Evolutionary conservation across 345 rosid species (phyloP).

Genomic region (Triadica sebifera): DNA sequence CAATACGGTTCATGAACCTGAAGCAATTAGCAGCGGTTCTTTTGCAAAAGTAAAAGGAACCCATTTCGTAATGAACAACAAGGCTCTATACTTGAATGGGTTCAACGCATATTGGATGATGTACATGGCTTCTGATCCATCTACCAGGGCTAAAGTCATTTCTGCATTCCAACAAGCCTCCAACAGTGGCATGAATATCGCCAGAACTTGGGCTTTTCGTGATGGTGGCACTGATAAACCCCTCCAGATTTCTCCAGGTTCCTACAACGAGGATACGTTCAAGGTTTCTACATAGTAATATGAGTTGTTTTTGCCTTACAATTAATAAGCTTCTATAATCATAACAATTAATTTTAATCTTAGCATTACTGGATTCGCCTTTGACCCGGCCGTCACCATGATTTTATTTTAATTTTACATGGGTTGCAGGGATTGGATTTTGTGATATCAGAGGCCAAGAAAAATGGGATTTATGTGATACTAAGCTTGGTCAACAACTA

Average conservation of each 20-base stretch:
- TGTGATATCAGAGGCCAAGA: slow-evolving; percentile 64
- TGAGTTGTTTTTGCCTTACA: no score
- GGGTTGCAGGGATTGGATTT: slow-evolving; percentile 65
- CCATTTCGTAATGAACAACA: slow-evolving; percentile 42
- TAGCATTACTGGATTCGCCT: no score
- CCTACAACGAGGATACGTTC: slow-evolving; percentile 55
- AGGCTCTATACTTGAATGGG: slow-evolving; percentile 58
- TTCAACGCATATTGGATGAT: slow-evolving; percentile 88
- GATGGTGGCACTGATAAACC: slow-evolving; percentile 53
- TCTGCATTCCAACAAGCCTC: slow-evolving; percentile 51
- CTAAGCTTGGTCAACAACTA: slow-evolving; percentile 70
- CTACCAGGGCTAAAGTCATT: slow-evolving; percentile 52
- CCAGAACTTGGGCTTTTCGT: slow-evolving; percentile 79
- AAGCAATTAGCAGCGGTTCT: background rate
- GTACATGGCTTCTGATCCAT: slow-evolving; percentile 54
- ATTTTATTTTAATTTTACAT: background rate
- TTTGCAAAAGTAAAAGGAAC: slow-evolving; percentile 45
- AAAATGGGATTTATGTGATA: slow-evolving; percentile 44
- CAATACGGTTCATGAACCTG: background rate
- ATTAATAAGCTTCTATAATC: no score
- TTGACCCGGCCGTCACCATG: no score
- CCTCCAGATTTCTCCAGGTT: slow-evolving; percentile 72
- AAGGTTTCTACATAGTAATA: slow-evolving; percentile 41
- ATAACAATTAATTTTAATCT: no score
- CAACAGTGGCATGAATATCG: slow-evolving; percentile 58